Percentiles rank a stretch among this genome's conserved stretches.
Conservation (phyloP, 2,329 filamentous ascomycete species). For the Pseudomassariella vexata region DNA sequence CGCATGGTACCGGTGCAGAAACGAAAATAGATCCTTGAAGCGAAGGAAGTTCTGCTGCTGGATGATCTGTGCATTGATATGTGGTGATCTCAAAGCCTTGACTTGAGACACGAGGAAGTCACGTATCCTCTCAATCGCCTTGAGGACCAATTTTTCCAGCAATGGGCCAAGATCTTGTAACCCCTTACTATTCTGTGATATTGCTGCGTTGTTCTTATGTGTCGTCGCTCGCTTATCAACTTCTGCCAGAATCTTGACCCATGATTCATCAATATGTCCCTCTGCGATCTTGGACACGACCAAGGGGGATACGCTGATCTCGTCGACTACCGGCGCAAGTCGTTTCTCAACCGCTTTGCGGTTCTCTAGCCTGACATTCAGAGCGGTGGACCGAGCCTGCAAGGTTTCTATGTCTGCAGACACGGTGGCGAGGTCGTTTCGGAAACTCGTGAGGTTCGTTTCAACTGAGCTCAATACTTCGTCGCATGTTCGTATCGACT, state of each 20-base stretch:
- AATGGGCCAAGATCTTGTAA: conserved; percentile 79
- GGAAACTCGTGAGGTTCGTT: conserved; percentile 85
- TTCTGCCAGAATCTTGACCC: conserved; percentile 77
- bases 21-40: conserved; percentile 83
- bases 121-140: conserved; percentile 89
- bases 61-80: conserved; percentile 95
- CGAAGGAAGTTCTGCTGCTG: conserved; percentile 87
- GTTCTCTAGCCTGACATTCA: conserved; percentile 84
- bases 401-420: conserved; percentile 93
- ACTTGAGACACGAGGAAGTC: conserved; percentile 94
- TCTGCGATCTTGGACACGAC: conserved; percentile 82
- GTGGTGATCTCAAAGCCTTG: conserved; percentile 86
- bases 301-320: conserved; percentile 79
- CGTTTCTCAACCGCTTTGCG: conserved; percentile 84
- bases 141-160: conserved; percentile 75
- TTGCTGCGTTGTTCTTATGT: conserved; percentile 62
- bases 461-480: conserved; percentile 91
- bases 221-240: conserved; percentile 67
- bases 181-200: conserved; percentile 63
- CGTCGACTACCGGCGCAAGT: conserved; percentile 83
- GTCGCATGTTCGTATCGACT: conserved; percentile 84
- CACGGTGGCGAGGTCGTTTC: conserved; percentile 84
- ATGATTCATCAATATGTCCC: conserved; percentile 82
- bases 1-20: conserved; percentile 76
- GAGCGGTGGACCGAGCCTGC: conserved; percentile 74